Evolutionary conservation across 768 basidiomycete genomes (phyloP).

Genomic region (Calocera cornea): DNA sequence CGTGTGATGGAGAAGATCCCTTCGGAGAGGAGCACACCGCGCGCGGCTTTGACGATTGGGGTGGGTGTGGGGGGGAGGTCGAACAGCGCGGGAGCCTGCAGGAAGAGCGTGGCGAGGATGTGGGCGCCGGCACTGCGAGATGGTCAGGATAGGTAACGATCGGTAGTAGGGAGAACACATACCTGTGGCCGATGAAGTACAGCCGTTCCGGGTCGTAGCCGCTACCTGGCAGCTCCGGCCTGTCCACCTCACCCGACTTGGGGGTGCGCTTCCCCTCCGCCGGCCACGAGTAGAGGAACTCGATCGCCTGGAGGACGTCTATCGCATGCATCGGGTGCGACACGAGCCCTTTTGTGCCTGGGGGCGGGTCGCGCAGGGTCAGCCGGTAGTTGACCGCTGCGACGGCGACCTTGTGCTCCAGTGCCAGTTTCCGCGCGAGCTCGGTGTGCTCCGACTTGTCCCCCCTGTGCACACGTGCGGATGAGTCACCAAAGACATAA

Average conservation of each 20-base stretch:
- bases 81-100: slow-evolving; percentile 37
- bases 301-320: slow-evolving; percentile 50
- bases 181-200: slow-evolving; percentile 2
- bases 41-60: slow-evolving; percentile 28
- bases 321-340: slow-evolving; percentile 58
- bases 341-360: slow-evolving; percentile 25
- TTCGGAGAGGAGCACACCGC: slow-evolving; percentile 51
- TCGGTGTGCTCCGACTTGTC: slow-evolving; percentile 49
- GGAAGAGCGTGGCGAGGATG: slow-evolving; percentile 57
- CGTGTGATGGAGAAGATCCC: slow-evolving; percentile 66
- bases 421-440: slow-evolving; percentile 42
- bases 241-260: slow-evolving; percentile 18
- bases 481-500: background rate
- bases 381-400: slow-evolving; percentile 69
- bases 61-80: slow-evolving; percentile 8
- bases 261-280: slow-evolving; percentile 15
- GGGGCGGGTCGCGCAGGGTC: slow-evolving; percentile 29
- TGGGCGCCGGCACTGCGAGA: slow-evolving; percentile 69
- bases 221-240: background rate
- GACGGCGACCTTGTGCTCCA: slow-evolving; percentile 41
- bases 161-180: background rate
- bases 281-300: slow-evolving; percentile 39
- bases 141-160: background rate
- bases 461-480: slow-evolving; percentile 33
- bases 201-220: background rate